These are phyloP conservation scores for Magnusiomyces ingens DNA, from an alignment of 1,139 yeast genomes.

Conservation along the genomic window DNA sequence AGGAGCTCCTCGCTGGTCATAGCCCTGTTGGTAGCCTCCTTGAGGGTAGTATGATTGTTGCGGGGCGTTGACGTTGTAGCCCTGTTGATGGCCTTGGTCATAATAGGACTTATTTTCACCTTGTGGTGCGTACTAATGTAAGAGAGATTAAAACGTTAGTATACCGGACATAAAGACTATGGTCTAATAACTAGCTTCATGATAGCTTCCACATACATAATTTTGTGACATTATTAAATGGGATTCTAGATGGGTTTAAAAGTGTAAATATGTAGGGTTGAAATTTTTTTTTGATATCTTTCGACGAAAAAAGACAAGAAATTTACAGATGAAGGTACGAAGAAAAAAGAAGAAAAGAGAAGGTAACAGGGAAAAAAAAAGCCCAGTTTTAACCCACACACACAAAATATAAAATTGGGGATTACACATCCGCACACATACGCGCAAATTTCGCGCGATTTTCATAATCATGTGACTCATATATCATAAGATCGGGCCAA, in stretches of 20 bases:
- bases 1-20: slow-evolving; percentile 15
- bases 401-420: neutral
- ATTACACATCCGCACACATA: neutral
- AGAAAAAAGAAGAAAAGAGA: neutral
- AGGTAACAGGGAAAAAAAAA: neutral
- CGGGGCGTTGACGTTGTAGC: slow-evolving; percentile 5
- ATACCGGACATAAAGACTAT: no score
- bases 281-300: no score
- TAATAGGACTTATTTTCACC: slow-evolving; percentile 12
- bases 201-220: no score
- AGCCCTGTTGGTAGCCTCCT: slow-evolving; percentile 10
- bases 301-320: neutral
- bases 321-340: neutral
- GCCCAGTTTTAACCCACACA: no score
- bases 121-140: neutral
- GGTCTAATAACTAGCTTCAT: no score
- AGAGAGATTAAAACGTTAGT: neutral
- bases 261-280: no score
- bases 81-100: slow-evolving; percentile 5
- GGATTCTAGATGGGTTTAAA: no score
- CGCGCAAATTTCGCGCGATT: neutral
- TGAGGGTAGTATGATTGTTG: slow-evolving; percentile 17
- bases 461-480: neutral
- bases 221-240: no score
- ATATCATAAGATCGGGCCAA: neutral